phyloP scores from a whole-genome alignment of 495 filamentous ascomycete genomes.

The Xylaria cubensis region DNA sequence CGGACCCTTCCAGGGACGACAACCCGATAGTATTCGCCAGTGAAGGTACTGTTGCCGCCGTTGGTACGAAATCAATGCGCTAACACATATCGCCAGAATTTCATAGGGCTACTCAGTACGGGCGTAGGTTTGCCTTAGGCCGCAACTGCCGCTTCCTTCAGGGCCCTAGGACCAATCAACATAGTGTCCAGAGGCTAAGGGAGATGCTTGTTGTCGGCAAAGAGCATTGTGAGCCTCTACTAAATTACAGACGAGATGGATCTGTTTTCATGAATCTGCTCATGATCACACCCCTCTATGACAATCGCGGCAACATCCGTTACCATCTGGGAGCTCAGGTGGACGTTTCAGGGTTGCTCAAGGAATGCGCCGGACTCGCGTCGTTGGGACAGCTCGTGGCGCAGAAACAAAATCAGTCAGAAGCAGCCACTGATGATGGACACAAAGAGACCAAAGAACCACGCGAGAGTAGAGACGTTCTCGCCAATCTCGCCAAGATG shows the following conservation, averaged over 20 bases:
- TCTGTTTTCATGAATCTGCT: conserved; percentile 74
- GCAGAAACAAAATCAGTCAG: conserved; percentile 38
- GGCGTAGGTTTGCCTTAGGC: conserved; percentile 62
- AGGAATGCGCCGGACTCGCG: conserved; percentile 63
- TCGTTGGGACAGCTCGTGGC: conserved; percentile 54
- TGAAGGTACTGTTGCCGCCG: conserved; percentile 60
- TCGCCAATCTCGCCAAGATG: conserved; percentile 66
- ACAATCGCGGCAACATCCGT: conserved; percentile 62
- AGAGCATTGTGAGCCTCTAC: conserved; percentile 70
- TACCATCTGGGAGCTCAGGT: conserved; percentile 71
- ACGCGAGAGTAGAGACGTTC: conserved; percentile 41
- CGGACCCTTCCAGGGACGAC: conserved; percentile 73
- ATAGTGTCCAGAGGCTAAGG: conserved; percentile 60
- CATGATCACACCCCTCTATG: conserved; percentile 66
- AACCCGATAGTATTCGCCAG: conserved; percentile 83
- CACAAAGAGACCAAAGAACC: conserved; percentile 29
- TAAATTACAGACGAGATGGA: conserved; percentile 72
- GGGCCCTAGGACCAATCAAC: conserved; percentile 61
- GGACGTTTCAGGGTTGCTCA: conserved; percentile 64
- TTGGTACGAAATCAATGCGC: neutral
- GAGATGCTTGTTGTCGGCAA: conserved; percentile 62
- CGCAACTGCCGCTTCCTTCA: conserved; percentile 70
- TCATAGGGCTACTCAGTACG: conserved; percentile 68
- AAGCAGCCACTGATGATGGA: conserved; percentile 19
- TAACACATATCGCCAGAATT: conserved; percentile 53